Conservation (phyloP, 2,329 filamentous ascomycete species). For the Penicillium olsonii region DNA sequence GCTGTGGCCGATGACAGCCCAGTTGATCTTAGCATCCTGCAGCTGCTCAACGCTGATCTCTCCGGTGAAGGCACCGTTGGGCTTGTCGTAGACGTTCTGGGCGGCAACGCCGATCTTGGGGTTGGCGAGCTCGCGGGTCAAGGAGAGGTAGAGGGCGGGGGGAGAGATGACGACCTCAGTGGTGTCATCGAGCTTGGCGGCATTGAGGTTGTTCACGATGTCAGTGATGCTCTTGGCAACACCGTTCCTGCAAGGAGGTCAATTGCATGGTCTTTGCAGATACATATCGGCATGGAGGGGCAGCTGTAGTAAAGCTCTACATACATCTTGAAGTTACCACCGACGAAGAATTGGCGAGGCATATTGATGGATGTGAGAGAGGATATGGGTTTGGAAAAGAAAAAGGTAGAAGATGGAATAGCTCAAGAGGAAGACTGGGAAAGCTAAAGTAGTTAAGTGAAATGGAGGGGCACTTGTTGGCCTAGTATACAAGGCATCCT, state of each 20-base stretch:
- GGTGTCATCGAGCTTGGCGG: constrained; percentile 64
- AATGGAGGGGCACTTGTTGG: constrained; percentile 22
- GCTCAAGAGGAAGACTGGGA: constrained; percentile 10
- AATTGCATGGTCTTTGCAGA: constrained; percentile 14
- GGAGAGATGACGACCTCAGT: constrained; percentile 94
- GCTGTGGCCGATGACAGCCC: constrained; percentile 91
- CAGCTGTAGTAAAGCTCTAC: constrained; percentile 33
- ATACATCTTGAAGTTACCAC: constrained; percentile 99
- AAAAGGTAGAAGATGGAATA: constrained; percentile 11
- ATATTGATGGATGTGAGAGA: constrained; percentile 58
- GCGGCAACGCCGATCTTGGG: constrained; percentile 80
- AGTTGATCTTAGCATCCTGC: constrained; percentile 82
- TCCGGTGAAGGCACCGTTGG: constrained; percentile 94
- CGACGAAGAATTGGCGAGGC: constrained; percentile 95
- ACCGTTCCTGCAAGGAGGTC: constrained; percentile 72
- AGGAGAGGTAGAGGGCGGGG: constrained; percentile 84
- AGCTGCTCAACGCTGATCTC: constrained; percentile 93
- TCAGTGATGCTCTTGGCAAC: constrained; percentile 83
- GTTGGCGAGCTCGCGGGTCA: constrained; percentile 77
- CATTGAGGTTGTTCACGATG: constrained; percentile 88
- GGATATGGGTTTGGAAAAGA: constrained; percentile 6
- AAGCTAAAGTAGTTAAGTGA: constrained; percentile 12
- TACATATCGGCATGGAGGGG: constrained; percentile 25
- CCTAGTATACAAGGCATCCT: constrained; percentile 5
- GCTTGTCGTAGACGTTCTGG: constrained; percentile 97